These are phyloP conservation scores for Baeospora myosura DNA, from an alignment of 1,284 basidiomycete species.

Conservation along the genomic window DNA sequence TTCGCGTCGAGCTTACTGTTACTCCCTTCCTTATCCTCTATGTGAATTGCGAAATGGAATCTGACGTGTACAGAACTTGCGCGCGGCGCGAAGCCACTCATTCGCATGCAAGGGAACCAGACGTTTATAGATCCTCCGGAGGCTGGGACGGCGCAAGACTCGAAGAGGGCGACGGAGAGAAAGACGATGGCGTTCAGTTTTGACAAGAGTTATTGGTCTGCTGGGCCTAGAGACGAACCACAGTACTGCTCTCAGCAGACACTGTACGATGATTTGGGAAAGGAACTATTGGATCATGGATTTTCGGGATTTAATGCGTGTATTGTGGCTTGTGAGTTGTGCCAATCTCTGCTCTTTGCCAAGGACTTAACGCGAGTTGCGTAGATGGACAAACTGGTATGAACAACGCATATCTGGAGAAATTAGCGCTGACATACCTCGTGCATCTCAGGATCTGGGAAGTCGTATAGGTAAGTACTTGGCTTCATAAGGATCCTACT, in stretches of 20 bases:
- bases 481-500: background rate
- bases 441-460: constrained; percentile 61
- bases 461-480: constrained; percentile 74
- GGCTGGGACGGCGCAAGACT: constrained; percentile 57
- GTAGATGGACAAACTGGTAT: constrained; percentile 82
- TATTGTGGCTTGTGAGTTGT: constrained; percentile 87
- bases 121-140: constrained; percentile 89
- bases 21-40: too few relatives aligned
- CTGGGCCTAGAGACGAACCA: constrained; percentile 80
- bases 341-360: constrained; percentile 2
- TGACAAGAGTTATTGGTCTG: constrained; percentile 95
- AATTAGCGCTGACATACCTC: constrained; percentile 3
- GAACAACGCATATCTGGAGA: constrained; percentile 6
- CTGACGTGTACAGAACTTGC: constrained; percentile 79
- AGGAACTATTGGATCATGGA: constrained; percentile 90
- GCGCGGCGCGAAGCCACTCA: constrained; percentile 85
- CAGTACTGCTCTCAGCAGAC: constrained; percentile 90
- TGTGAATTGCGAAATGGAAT: too few relatives aligned
- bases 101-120: constrained; percentile 88
- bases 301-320: constrained; percentile 97
- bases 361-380: constrained; percentile 2
- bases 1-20: background rate
- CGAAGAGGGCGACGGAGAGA: constrained; percentile 77
- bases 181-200: constrained; percentile 88
- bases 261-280: constrained; percentile 90